Evolutionary conservation across 352 stramenopile genomes (phyloP), one percentile per base, ranked within the genome.

Genomic region (Globisporangium emineosum): DNA sequence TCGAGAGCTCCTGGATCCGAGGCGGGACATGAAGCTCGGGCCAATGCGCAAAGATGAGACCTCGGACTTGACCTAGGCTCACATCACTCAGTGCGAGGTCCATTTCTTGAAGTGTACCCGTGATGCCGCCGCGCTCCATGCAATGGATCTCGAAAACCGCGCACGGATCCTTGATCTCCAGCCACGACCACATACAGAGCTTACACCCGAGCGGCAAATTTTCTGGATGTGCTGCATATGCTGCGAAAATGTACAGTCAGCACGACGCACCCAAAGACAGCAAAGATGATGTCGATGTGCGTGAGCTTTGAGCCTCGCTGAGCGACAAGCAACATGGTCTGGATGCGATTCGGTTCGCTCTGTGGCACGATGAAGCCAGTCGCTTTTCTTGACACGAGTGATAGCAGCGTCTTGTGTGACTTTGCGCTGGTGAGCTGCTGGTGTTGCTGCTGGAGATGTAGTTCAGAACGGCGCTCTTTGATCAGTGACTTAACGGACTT

Each of bases 401-500:
- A 56, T 5, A 56, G 27, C 0, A n/a, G 4, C 0, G 2, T 50
- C 50, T 37, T 32, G 29, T 10, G 54, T 15, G 27, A 42, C 12
- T 7, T 62, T 2, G 25, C 6, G 17, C 27, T 29, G 23, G 1
- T 62, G 27, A 43, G 19, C 10, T 25, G 40, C 10, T 25, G 17
- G 12, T 50, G 32, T 3, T 47, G 37, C 6, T 51, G 37, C 10
- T 29, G 32, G 27, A 7, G 3, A 9, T 25, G 27, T n/a, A n/a
- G n/a, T n/a, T n/a, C n/a, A n/a, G n/a, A n/a, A n/a, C n/a, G n/a
- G 19, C 25, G n/a, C 9, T 9, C 27, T 23, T 62, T 54, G 40
- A 62, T 62, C 37, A 62, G 9, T 9, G 56, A 54, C n/a, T 62
- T 62, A 40, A 54, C 40, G 37, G 56, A 62, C 40, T 62, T 40